Evolutionary conservation across 306 rosid genomes (phyloP).

Genomic region (Hippophae rhamnoides): DNA sequence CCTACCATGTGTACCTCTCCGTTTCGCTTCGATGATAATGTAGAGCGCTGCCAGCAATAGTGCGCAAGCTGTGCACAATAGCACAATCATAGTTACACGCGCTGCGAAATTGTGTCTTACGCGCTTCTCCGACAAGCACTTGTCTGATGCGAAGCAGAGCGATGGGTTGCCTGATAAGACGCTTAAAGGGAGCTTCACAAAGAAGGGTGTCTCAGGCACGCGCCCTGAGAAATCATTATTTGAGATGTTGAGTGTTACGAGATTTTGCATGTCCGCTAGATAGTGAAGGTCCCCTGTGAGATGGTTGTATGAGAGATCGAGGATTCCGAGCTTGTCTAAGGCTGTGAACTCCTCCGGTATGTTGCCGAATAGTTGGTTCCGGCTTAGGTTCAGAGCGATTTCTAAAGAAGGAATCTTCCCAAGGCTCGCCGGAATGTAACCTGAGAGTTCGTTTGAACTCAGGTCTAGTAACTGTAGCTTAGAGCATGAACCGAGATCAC

Average conservation of each 20-base stretch:
- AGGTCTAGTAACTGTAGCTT: constrained; percentile 66
- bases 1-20: constrained; percentile 24
- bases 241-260: constrained; percentile 76
- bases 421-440: constrained; percentile 47
- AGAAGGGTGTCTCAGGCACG: constrained; percentile 75
- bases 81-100: constrained; percentile 68
- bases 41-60: constrained; percentile 67
- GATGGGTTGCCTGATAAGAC: constrained; percentile 63
- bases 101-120: constrained; percentile 40
- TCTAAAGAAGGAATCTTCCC: constrained; percentile 69
- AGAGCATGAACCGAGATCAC: constrained; percentile 43
- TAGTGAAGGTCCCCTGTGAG: constrained; percentile 57
- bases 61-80: constrained; percentile 58
- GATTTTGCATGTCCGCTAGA: constrained; percentile 63
- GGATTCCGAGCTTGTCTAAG: constrained; percentile 58
- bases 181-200: constrained; percentile 61
- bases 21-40: constrained; percentile 36
- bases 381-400: constrained; percentile 77
- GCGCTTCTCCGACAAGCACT: constrained; percentile 21
- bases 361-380: constrained; percentile 50
- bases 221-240: constrained; percentile 66
- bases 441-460: constrained; percentile 45
- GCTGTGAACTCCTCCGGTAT: constrained; percentile 54
- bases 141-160: constrained; percentile 52
- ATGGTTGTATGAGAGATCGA: constrained; percentile 70